Evolutionary conservation across 2,329 filamentous ascomycete species (phyloP), one percentile per base, ranked within the genome.

Genomic region (Trichoderma simmonsii): DNA sequence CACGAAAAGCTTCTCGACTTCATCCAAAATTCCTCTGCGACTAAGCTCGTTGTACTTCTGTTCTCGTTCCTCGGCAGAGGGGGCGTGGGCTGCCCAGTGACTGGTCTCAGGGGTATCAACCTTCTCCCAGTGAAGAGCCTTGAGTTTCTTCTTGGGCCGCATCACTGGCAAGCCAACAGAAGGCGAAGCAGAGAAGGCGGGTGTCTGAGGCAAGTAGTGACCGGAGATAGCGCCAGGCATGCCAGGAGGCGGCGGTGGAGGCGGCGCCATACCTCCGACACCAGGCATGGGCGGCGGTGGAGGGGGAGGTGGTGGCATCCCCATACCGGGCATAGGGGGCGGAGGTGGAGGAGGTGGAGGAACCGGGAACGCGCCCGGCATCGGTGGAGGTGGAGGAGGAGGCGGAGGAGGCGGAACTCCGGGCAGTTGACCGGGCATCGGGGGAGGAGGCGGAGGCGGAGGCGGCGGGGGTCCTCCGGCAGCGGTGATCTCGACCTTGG

Each of bases 111-210:
- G 93, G 68, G 93, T 89, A 82, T 99, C 96, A 70, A 99, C 94
- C 86, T 98, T 98, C 83, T 99, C 96, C 95, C 96, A 98, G 84
- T 99, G 96, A 76, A 99, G 87, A 72, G 95, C 95, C 89, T 99
- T 99, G 82, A 99, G 93, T 87, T 98, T 99, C 90, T 97, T 98
- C 89, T 98, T 98, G 26, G 96, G 94, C 77, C 95, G 87, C 67
- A 94, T 93, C 73, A 94, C 92, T 43, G 93, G 91, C 77, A 97
- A 83, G 57, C 91, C 90, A 76, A 93, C 86, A 8, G 89, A 88
- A 26, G 82, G 78, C 12, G 89, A 83, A 15, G 86, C 79, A 24
- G 85, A 83, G 73, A 88, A 87, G 71, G 85, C 85, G 36, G 87
- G 85, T 75, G 89, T 86, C 75, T 91, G 88, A 62, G 90, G 87